Conservation (phyloP, 2,329 filamentous ascomycete genomes). For the Scytalidium sp. region DNA sequence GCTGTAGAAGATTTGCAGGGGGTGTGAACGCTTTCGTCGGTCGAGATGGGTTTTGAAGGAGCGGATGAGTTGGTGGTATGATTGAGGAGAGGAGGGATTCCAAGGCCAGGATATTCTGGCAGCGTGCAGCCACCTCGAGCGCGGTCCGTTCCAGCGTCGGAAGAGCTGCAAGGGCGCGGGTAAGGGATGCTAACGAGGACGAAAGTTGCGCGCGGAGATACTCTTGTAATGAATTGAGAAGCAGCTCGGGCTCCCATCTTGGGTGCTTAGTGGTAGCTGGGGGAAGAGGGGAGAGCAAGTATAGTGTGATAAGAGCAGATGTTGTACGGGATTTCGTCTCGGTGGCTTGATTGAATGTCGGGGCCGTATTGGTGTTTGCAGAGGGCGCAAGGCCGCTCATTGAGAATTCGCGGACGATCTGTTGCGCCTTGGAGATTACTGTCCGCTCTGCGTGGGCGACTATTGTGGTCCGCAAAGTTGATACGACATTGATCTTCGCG, state of each 20-base stretch:
- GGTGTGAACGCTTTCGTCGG: constrained; percentile 10
- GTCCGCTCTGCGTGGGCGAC: constrained; percentile 70
- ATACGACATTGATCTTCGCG: constrained; percentile 70
- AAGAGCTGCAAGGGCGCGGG: constrained; percentile 73
- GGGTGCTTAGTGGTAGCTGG: constrained; percentile 47
- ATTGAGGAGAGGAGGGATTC: constrained; percentile 72
- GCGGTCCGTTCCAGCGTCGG: constrained; percentile 80
- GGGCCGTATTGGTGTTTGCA: constrained; percentile 38
- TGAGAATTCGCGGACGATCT: constrained; percentile 80
- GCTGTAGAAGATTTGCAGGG: constrained; percentile 60
- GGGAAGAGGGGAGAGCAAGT: constrained; percentile 71
- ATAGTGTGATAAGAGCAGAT: constrained; percentile 74
- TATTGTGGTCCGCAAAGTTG: constrained; percentile 66
- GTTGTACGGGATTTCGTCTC: constrained; percentile 72
- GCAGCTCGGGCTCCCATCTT: constrained; percentile 56
- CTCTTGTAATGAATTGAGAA: constrained; percentile 73
- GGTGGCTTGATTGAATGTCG: constrained; percentile 62
- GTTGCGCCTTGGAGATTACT: constrained; percentile 71
- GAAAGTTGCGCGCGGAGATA: constrained; percentile 82
- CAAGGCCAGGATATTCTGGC: constrained; percentile 87
- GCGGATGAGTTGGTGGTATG: constrained; percentile 66
- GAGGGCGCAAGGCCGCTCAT: constrained; percentile 53
- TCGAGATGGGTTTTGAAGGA: constrained; percentile 41
- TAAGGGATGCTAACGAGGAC: constrained; percentile 70
- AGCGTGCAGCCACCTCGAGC: constrained; percentile 75